Evolutionary conservation across 768 basidiomycete species (phyloP), one percentile per base, ranked within the genome.

Genomic region (Leucogyrophana mollusca): DNA sequence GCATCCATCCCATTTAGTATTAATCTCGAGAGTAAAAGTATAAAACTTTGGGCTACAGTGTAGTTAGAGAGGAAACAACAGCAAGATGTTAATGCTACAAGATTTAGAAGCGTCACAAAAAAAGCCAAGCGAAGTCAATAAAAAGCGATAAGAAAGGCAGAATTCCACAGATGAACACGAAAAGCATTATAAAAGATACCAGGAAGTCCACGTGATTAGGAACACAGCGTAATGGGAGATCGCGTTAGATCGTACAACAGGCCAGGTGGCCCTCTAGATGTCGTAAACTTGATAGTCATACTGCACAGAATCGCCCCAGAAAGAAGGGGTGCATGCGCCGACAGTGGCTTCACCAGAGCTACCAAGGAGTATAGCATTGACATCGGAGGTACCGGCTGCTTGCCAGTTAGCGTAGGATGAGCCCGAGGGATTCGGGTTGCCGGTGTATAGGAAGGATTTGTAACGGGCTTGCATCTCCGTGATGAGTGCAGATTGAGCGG

Each of bases 251-350:
- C n/a, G n/a, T n/a, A n/a, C n/a, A 14, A 4, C 10, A 20, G 6
- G 10, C 20, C 20, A 17, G 33, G 27, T 9, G 14, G 33, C 20
- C 18, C 24, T 51, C 24, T 68, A 76, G 51, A 74, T 66, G 54
- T 64, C 56, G 51, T 67, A 87, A 41, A 80, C 66, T 61, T 90
- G 87, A 64, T 89, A 90, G 67, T 90, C 88, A 57, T 82, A 91
- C 27, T 68, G 68, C 21, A 84, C 79, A 14, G 56, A 64, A 9
- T 65, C 53, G 17, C 88, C 88, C 86, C 87, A 90, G 67, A 87
- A 87, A 40, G 61, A 69, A 20, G 81, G 76, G 46, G 69, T 71
- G 57, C 87, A 90, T 11, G 82, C 81, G 43, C 80, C 83, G 23
- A 75, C 64, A 30, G 74, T 52, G 3, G 73, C 73, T 48, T 72